Base-by-base conservation (phyloP, 2,329 filamentous ascomycete genomes). In the Xylariaceae sp. region DNA sequence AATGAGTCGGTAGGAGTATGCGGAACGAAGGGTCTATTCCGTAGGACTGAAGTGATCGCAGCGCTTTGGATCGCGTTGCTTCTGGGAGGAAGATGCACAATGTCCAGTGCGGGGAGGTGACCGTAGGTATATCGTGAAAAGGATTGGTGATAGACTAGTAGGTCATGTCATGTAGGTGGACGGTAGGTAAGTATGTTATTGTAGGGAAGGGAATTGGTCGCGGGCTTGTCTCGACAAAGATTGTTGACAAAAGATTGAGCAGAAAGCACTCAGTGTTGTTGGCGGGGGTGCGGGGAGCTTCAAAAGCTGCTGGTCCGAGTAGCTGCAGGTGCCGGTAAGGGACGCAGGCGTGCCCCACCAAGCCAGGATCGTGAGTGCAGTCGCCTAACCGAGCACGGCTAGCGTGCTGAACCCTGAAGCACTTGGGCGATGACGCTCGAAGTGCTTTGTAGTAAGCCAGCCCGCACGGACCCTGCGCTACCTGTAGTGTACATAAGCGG, bases 211-310 rank as follows among this genome's bases (percentile, higher is more conserved):
- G 23, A 30, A 30, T 30, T 30, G 23, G 42, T 13, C 42, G 13
- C 23, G 23, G 23, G 23, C 23, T 5, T 30, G 23, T 30, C 23
- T 30, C 23, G 42, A 15, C 42, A 45, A 45, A n/a, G 42, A 30
- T 30, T 30, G 23, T 30, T 30, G 23, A 30, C 23, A 17, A 7
- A 49, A 10, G 17, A 18, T 23, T 15, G 47, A 44, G 37, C 49
- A 55, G 54, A 62, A 60, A 57, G 55, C 45, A 59, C 57, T 55
- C 55, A 58, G 23, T 30, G 23, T 30, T 39, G 54, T 50, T 49
- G 59, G 55, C 45, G 37, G 37, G 39, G 47, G 56, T 53, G 62
- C 56, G 62, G 62, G 60, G 62, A 64, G 59, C 64, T 64, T 30
- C 53, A 55, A 17, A 44, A 39, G 34, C 35, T 39, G 48, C 23